Conservation (phyloP, 2,329 filamentous ascomycete genomes). For the Dactylellina leptospora region DNA sequence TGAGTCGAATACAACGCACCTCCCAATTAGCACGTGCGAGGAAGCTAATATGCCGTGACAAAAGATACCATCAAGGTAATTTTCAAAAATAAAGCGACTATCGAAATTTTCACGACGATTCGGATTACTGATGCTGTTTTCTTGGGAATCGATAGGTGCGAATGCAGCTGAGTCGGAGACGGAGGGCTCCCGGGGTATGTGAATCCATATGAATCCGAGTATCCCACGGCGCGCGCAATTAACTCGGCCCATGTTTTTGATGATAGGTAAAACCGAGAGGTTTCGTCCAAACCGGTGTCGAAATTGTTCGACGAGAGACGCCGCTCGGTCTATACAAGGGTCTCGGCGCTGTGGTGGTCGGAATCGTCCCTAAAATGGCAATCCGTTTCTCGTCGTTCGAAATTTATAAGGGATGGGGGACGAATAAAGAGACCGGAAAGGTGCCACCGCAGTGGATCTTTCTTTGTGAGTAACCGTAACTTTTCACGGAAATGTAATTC, state of each 20-base stretch:
- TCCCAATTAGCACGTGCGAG: constrained; percentile 13
- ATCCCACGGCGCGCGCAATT: neutral
- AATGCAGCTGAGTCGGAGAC: constrained; percentile 95
- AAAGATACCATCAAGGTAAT: constrained; percentile 56
- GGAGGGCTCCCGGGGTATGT: constrained; percentile 74
- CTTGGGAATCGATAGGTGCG: constrained; percentile 78
- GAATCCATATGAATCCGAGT: neutral
- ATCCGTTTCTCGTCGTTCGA: constrained; percentile 99
- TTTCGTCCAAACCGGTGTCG: constrained; percentile 83
- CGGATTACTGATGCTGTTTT: constrained; percentile 66
- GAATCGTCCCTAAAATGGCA: constrained; percentile 98
- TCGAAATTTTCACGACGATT: constrained; percentile 63
- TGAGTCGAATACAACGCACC: constrained; percentile 62
- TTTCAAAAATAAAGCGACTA: neutral
- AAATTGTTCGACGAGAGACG: constrained; percentile 90
- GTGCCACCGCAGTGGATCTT: constrained; percentile 78
- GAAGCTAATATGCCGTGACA: constrained; percentile 26
- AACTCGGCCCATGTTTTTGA: neutral
- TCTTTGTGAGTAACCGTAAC: constrained; percentile 65
- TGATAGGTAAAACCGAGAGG: constrained; percentile 77
- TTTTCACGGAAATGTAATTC: neutral
- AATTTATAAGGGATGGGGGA: constrained; percentile 84
- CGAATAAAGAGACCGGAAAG: constrained; percentile 72
- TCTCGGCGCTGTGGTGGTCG: constrained; percentile 92
- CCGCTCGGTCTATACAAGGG: constrained; percentile 96